A percentile compares a stretch with the other conserved stretches of the same genome.
Evolutionary conservation across 2,329 filamentous ascomycete species (phyloP).

Genomic region (Dendrostoma leiphaemia): DNA sequence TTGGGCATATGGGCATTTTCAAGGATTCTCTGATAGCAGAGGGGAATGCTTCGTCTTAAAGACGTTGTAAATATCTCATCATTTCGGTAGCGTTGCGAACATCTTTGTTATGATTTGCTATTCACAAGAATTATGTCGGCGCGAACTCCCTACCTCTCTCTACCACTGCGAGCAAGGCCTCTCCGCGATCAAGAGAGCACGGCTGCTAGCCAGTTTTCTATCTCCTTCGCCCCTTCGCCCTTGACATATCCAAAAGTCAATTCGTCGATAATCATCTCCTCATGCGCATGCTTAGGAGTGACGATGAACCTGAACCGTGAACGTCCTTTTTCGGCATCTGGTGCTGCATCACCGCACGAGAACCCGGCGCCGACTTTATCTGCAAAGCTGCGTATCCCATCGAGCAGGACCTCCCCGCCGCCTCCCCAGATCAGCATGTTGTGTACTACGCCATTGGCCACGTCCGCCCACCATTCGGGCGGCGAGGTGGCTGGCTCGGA

Average conservation of each 20-base stretch:
- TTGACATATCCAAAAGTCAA: constrained; percentile 3
- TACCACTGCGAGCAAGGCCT: too few relatives aligned
- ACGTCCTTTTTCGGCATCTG: neutral
- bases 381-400: neutral
- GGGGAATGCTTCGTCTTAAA: neutral
- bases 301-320: constrained; percentile 3
- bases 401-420: neutral
- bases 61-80: neutral
- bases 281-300: constrained; percentile 2
- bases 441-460: neutral
- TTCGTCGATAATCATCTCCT: constrained; percentile 13
- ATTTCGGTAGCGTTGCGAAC: neutral
- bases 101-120: too few relatives aligned
- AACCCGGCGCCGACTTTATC: constrained; percentile 1
- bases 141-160: too few relatives aligned
- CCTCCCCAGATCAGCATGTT: constrained; percentile 12
- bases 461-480: constrained; percentile 1
- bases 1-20: constrained; percentile 5
- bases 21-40: neutral
- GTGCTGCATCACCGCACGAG: neutral
- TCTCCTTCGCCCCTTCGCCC: neutral
- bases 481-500: neutral
- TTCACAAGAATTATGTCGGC: too few relatives aligned
- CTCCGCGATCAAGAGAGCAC: neutral
- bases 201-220: constrained; percentile 2